phyloP scores from a whole-genome alignment of 2,329 filamentous ascomycete species.

The Colletotrichum godetiae region DNA sequence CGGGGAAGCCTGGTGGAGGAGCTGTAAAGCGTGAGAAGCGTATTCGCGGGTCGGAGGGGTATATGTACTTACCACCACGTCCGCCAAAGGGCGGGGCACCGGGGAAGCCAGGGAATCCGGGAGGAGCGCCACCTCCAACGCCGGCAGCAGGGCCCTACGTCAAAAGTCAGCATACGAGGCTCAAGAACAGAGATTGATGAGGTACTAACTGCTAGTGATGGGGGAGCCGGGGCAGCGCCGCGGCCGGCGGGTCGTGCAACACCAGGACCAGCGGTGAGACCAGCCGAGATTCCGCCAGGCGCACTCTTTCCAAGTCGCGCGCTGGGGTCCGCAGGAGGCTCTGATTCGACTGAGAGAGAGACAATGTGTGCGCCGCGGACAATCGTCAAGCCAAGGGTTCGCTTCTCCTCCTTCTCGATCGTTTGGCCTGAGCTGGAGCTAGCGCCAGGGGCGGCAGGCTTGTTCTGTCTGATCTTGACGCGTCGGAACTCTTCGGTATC shows the following conservation, averaged over 20 bases:
- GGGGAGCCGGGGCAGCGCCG: slow-evolving; percentile 71
- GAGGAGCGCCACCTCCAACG: slow-evolving; percentile 78
- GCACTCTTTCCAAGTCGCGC: slow-evolving; percentile 85
- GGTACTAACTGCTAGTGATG: slow-evolving; percentile 79
- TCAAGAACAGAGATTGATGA: not conserved
- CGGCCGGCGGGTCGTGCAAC: slow-evolving; percentile 92
- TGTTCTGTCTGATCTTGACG: slow-evolving; percentile 85
- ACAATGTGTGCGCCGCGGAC: slow-evolving; percentile 95
- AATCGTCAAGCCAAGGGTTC: slow-evolving; percentile 94
- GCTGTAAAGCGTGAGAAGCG: slow-evolving; percentile 50
- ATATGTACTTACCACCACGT: slow-evolving; percentile 63
- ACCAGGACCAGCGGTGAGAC: slow-evolving; percentile 85
- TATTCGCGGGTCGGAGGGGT: slow-evolving; percentile 5
- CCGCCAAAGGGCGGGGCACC: slow-evolving; percentile 62
- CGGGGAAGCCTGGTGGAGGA: slow-evolving; percentile 63
- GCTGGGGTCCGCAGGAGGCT: slow-evolving; percentile 92
- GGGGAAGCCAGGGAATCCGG: slow-evolving; percentile 65
- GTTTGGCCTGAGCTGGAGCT: slow-evolving; percentile 72
- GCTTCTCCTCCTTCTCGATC: slow-evolving; percentile 94
- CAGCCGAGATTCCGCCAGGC: slow-evolving; percentile 74
- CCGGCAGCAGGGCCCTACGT: slow-evolving; percentile 82
- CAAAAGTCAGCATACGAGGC: not conserved
- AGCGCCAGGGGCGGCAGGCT: slow-evolving; percentile 73
- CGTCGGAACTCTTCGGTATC: slow-evolving; percentile 98
- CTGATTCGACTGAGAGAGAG: slow-evolving; percentile 93